These are phyloP conservation scores for Glomus cerebriforme DNA, from an alignment of 192 early-diverging fungal genomes.

Conservation along the genomic window DNA sequence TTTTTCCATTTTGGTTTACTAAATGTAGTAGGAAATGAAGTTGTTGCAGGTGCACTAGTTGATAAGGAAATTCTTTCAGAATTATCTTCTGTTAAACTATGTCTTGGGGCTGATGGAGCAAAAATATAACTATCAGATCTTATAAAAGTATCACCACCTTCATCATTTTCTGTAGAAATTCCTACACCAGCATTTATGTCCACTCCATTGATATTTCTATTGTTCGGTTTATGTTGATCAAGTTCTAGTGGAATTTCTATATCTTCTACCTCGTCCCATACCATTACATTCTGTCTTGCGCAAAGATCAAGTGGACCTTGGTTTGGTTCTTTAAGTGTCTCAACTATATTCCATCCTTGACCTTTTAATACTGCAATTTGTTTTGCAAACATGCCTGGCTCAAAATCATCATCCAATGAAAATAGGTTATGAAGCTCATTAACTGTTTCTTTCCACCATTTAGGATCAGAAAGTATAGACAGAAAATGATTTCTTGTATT, in stretches of 20 bases:
- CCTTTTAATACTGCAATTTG: constrained; percentile 86
- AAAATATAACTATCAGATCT: background rate
- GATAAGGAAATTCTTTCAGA: background rate
- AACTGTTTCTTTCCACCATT: constrained; percentile 82
- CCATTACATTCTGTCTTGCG: constrained; percentile 44
- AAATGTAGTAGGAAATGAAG: background rate
- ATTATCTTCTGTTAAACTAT: background rate
- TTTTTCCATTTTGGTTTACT: constrained; percentile 8
- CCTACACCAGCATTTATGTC: background rate
- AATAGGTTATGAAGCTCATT: constrained; percentile 67
- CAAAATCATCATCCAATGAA: constrained; percentile 75
- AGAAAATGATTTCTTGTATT: constrained; percentile 69
- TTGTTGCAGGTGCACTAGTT: constrained; percentile 6
- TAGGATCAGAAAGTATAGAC: constrained; percentile 62
- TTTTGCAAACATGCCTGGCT: constrained; percentile 74
- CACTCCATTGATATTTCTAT: background rate
- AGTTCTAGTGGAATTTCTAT: constrained; percentile 23
- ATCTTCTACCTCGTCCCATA: constrained; percentile 53
- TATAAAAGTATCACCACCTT: background rate
- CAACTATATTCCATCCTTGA: constrained; percentile 83
- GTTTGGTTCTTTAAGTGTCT: constrained; percentile 60
- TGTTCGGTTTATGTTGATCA: constrained; percentile 27
- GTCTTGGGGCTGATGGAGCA: background rate
- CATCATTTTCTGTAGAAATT: background rate
- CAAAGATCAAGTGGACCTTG: constrained; percentile 58